Conservation (phyloP, 176 grass and related monocot genomes). For the Luzula sylvatica region DNA sequence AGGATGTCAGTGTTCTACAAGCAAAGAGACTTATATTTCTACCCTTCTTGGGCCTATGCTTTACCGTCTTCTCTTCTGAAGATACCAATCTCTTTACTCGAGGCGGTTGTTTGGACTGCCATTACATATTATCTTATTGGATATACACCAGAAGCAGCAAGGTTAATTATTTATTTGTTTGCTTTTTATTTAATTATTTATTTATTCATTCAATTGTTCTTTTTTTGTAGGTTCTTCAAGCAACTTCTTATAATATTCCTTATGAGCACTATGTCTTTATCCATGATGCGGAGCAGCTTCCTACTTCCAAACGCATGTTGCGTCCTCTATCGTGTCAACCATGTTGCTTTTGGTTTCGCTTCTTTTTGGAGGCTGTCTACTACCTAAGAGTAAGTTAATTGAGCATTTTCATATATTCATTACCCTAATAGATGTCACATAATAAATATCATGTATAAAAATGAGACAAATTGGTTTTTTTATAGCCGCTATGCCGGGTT, state of each 20-base stretch:
- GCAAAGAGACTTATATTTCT: conserved; percentile 71
- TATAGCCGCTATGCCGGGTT: conserved; percentile 54
- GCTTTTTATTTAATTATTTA: too few relatives aligned
- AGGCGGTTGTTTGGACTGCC: conserved; percentile 58
- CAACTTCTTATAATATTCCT: conserved; percentile 58
- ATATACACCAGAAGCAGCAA: conserved; percentile 45
- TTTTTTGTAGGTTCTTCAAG: conserved; percentile 50
- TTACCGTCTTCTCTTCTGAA: conserved; percentile 58
- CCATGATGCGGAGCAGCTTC: conserved; percentile 49
- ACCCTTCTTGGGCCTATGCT: conserved; percentile 80
- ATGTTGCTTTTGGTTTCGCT: conserved; percentile 18
- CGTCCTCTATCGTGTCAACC: conserved; percentile 20
- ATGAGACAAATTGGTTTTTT: too few relatives aligned
- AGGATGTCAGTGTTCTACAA: conserved; percentile 70
- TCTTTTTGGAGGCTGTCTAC: conserved; percentile 61
- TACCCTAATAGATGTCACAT: background rate
- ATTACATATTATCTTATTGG: conserved; percentile 83
- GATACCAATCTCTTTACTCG: conserved; percentile 58
- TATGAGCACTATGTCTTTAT: conserved; percentile 34
- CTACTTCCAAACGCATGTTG: conserved; percentile 37
- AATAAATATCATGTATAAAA: too few relatives aligned
- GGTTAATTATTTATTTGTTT: conserved; percentile 44
- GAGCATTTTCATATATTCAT: too few relatives aligned
- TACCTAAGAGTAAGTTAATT: conserved; percentile 40
- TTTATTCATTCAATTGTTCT: too few relatives aligned